Evolutionary conservation across 176 grass and related monocot genomes (phyloP), one percentile per base, ranked within the genome.

Genomic region (Oryza nivara): DNA sequence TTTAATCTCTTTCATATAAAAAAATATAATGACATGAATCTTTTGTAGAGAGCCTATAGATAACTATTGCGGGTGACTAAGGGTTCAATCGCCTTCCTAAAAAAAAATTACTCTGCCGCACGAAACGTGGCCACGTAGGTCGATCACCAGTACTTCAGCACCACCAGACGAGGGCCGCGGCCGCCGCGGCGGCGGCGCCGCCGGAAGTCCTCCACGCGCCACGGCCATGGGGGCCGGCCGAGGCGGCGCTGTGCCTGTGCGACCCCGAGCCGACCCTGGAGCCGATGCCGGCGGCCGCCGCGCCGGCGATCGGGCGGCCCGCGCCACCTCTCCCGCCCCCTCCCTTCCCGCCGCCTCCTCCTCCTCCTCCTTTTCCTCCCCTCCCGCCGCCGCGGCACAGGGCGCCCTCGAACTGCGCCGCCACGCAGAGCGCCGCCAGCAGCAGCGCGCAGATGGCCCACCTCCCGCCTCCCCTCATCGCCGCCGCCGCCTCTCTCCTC

Each of bases 61-160:
- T 23, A 25, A 25, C 0, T 1, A 25, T 26, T 26, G 26, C 26
- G 26, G 26, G 1, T 26, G 26, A 1, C 26, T 26, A 1, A 26
- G 1, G 1, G 26, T 26, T 26, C 47, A 49, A 49, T 15, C 47
- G 40, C 3, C 3, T 49, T 49, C 13, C 47, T 49, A 14, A 49
- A 48, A 48, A 48, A 72, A 19, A 58, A 52, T 16, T 0, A 65
- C 68, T 60, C 68, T 12, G n/a, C 22, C 70, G 65, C 65, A 20
- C 3, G 63, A 25, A 61, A 13, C 46, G 40, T 41, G 40, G 40
- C 40, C 40, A 41, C 40, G 40, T 41, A 41, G 40, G 40, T 41
- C 40, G 8, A 63, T 80, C 88, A 89, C 28, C 63, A 28, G 41
- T 52, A 28, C 26, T 52, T 85, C 88, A 89, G 64, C 45, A 28